A percentile compares a stretch with the other conserved stretches of the same genome.
Conservation (phyloP, 2,329 filamentous ascomycete genomes). For the Alternaria longipes region DNA sequence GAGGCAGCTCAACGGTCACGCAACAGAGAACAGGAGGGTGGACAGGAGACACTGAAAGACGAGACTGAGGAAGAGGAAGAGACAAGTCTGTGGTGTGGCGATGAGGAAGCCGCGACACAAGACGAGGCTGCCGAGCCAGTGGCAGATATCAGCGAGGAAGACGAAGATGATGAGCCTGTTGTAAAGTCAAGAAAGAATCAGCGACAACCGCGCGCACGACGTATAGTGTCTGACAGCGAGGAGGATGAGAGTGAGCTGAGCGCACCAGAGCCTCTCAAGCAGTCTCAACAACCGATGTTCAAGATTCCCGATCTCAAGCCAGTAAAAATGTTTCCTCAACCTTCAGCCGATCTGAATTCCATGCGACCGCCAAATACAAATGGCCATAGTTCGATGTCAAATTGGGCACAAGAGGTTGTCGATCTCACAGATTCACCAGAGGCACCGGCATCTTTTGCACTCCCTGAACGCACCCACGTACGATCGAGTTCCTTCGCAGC, state of each 20-base stretch:
- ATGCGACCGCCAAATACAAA: conserved; percentile 37
- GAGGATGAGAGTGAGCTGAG: conserved; percentile 24
- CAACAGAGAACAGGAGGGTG: conserved; percentile 14
- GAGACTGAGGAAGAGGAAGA: conserved; percentile 33
- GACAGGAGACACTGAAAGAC: conserved; percentile 17
- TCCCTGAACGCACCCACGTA: conserved; percentile 30
- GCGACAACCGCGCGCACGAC: conserved; percentile 24
- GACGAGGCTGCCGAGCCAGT: conserved; percentile 6
- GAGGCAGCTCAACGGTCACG: conserved; percentile 16
- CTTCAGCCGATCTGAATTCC: conserved; percentile 26
- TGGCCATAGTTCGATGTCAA: conserved; percentile 39
- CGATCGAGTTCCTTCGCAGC: conserved; percentile 37
- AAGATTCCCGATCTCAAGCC: conserved; percentile 17
- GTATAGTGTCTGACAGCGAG: conserved; percentile 36
- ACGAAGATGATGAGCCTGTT: conserved; percentile 44
- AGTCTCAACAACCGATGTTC: conserved; percentile 9
- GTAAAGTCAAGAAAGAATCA: conserved; percentile 29
- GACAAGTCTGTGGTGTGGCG: conserved; percentile 44
- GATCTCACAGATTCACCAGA: conserved; percentile 44
- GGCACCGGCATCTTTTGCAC: conserved; percentile 27
- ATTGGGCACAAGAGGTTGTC: conserved; percentile 45
- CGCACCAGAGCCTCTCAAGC: not conserved
- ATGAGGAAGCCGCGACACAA: conserved; percentile 28
- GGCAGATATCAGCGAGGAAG: conserved; percentile 23
- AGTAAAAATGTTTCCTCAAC: not conserved